Evolutionary conservation across 306 rosid species (phyloP).

Genomic region (Abrus pulchellus): DNA sequence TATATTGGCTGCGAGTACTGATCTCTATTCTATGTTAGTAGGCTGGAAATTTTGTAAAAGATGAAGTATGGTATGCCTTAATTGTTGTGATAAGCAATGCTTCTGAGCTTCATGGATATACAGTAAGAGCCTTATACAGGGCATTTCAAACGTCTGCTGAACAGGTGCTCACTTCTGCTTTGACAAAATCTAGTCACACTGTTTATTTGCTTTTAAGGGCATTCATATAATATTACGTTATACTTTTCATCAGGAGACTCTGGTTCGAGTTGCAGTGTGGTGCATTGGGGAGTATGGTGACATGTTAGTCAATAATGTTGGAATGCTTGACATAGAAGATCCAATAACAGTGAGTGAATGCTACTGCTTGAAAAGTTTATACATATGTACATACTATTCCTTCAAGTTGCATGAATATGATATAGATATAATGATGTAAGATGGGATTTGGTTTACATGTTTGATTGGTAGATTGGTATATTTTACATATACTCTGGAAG

Average conservation of each 20-base stretch:
- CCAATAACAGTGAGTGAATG: conserved; percentile 78
- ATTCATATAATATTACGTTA: conserved; percentile 29
- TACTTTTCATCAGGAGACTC: conserved; percentile 79
- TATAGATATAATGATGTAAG: conserved; percentile 22
- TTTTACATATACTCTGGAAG: neutral
- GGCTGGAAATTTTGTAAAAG: conserved; percentile 99
- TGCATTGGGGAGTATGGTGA: conserved; percentile 98
- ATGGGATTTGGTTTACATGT: conserved; percentile 41
- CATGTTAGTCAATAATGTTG: conserved; percentile 80
- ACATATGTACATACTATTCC: conserved; percentile 29
- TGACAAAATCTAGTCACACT: conserved; percentile 40
- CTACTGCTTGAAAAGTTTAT: conserved; percentile 40
- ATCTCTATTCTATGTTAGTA: conserved; percentile 80
- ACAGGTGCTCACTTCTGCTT: conserved; percentile 70
- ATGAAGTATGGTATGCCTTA: conserved; percentile 95
- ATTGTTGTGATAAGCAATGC: conserved; percentile 94
- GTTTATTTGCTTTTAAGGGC: conserved; percentile 38
- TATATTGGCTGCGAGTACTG: conserved; percentile 52
- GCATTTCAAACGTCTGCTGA: conserved; percentile 82
- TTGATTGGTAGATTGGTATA: conserved; percentile 20
- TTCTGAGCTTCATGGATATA: conserved; percentile 95
- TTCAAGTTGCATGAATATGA: conserved; percentile 46
- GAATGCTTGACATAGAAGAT: conserved; percentile 91
- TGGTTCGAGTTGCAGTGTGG: conserved; percentile 98
- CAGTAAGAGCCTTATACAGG: conserved; percentile 86